Base-by-base conservation (phyloP, 352 stramenopile species). In the Phytopythium litorale region DNA sequence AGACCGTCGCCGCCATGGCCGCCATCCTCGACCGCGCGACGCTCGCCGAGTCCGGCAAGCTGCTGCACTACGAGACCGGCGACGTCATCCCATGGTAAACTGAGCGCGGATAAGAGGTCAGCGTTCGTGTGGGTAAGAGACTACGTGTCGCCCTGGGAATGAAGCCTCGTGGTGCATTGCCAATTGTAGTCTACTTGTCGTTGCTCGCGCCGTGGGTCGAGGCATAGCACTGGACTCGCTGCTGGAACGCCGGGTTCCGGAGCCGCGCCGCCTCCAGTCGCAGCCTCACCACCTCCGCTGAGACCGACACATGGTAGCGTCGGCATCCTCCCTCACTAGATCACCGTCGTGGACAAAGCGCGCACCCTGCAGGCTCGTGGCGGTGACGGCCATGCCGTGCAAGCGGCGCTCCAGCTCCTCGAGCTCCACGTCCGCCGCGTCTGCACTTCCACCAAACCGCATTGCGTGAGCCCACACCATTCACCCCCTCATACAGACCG, bases 11-110 rank as follows among this genome's bases (percentile, higher is more conserved):
- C 6, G 66, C 70, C n/a, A 64, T 91, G 65, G 75, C 79, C 30
- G 74, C 75, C 55, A 73, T 88, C 38, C 80, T 91, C 37, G 74
- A 68, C 9, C 70, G 73, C 25, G 68, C 70, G 2, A 76, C 64
- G 51, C 62, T 85, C 18, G 78, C 78, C 19, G 82, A 91, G 57
- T 70, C 73, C 15, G 70, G 73, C 71, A 73, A 83, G 65, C 58
- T 89, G n/a, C 78, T 76, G 13, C 75, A 89, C 62, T 82, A 75
- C 59, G 68, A 79, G 25, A 73, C 78, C 12, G 79, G 82, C n/a
- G 63, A 77, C 18, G 63, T 73, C 8, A 72, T 90, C 53, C 60
- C 67, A 28, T 90, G 82, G 82, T 91, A 28, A 33, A 7, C 11
- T 6, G 40, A 46, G 40, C 19, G 1, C 16, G 15, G 18, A n/a